Conservation (phyloP, 768 basidiomycete genomes). For the Clitopilus hobsonii region DNA sequence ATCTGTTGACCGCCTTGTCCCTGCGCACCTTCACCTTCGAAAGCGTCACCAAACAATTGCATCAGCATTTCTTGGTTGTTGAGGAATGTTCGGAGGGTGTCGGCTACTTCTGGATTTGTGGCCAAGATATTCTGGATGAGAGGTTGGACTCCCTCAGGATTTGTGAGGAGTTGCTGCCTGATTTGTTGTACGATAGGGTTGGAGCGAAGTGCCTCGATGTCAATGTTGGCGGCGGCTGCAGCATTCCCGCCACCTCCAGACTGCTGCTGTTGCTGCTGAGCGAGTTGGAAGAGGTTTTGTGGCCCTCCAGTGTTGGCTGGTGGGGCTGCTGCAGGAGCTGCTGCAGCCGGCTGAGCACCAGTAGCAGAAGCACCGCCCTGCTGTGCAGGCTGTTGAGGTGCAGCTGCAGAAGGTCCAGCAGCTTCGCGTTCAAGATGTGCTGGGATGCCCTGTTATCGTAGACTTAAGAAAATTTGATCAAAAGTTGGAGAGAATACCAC, state of each 20-base stretch:
- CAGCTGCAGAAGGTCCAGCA: conserved; percentile 25
- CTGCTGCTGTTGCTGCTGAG: conserved; percentile 68
- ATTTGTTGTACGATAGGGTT: conserved; percentile 69
- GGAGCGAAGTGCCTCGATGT: conserved; percentile 51
- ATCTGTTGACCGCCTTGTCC: conserved; percentile 52
- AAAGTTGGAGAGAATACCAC: background rate
- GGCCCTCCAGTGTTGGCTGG: conserved; percentile 39
- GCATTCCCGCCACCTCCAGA: conserved; percentile 34
- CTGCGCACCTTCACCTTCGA: conserved; percentile 25
- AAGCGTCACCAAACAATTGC: conserved; percentile 49
- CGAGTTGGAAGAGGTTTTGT: conserved; percentile 89
- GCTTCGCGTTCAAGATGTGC: conserved; percentile 55
- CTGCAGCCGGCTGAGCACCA: conserved; percentile 30
- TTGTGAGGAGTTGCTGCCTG: conserved; percentile 65
- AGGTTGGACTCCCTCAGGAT: conserved; percentile 76
- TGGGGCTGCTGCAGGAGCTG: conserved; percentile 24
- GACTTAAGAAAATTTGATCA: conserved; percentile 9
- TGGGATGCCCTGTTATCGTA: conserved; percentile 71
- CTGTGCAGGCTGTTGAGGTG: conserved; percentile 26
- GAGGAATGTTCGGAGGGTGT: conserved; percentile 63
- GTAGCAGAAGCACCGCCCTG: conserved; percentile 30
- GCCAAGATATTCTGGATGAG: conserved; percentile 78
- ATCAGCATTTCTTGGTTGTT: conserved; percentile 48
- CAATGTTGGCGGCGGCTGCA: conserved; percentile 29
- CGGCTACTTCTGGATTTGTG: conserved; percentile 72